These are phyloP conservation scores for Teratosphaeriaceae sp. DNA, from an alignment of 2,329 filamentous ascomycete species.

Conservation along the genomic window DNA sequence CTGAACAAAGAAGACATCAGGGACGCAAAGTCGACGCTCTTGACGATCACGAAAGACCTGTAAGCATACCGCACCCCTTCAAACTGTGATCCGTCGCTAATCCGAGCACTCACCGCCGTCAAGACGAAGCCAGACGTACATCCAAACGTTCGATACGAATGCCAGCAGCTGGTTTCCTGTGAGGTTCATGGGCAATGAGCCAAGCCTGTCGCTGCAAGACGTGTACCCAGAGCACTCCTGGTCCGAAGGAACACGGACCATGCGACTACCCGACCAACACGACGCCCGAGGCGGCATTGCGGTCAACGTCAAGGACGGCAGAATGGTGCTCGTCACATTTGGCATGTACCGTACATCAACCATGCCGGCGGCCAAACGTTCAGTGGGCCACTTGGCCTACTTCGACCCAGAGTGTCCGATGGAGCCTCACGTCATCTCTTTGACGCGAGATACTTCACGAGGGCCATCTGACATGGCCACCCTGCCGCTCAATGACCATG, in stretches of 20 bases:
- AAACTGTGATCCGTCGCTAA: neutral
- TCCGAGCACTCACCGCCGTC: too few relatives aligned
- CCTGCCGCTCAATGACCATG: neutral
- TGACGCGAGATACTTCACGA: too few relatives aligned
- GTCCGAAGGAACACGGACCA: neutral
- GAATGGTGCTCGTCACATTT: neutral
- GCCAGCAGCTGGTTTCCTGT: neutral
- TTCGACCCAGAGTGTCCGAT: neutral
- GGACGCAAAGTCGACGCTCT: neutral
- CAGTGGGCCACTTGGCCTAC: neutral
- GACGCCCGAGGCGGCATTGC: neutral
- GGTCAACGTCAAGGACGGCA: neutral
- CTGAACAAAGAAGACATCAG: neutral
- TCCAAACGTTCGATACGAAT: neutral
- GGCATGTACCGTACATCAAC: neutral
- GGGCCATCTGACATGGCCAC: too few relatives aligned
- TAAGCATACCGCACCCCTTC: neutral
- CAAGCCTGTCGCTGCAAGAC: neutral
- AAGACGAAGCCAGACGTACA: neutral
- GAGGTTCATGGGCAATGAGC: neutral
- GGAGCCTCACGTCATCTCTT: neutral
- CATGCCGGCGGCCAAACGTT: neutral
- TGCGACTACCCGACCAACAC: neutral
- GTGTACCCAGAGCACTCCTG: neutral
- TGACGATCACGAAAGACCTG: neutral